These are phyloP conservation scores for Cercospora zeina DNA, from an alignment of 2,329 filamentous ascomycete genomes.

Conservation along the genomic window DNA sequence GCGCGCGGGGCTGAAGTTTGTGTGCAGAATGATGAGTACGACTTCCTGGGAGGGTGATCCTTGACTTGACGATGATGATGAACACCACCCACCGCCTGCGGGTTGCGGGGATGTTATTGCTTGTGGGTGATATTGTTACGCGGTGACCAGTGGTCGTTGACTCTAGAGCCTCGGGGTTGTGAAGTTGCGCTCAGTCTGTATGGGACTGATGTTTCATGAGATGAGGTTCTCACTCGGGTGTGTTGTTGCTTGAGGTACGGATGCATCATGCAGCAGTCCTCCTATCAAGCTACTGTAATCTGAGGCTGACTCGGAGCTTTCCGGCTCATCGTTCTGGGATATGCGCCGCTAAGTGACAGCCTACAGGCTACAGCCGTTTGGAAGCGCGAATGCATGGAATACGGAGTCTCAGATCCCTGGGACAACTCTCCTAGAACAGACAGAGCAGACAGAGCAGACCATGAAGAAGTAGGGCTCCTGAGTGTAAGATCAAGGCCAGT, in stretches of 20 bases:
- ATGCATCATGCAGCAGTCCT: background rate
- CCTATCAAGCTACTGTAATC: background rate
- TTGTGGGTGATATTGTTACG: no score
- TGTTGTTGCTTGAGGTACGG: background rate
- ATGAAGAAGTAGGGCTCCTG: background rate
- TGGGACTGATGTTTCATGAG: background rate
- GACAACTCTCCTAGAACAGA: no score
- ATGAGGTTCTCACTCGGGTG: background rate
- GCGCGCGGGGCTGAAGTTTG: background rate
- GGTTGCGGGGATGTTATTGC: no score
- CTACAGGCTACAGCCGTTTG: no score
- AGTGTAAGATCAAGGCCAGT: background rate
- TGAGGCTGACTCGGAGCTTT: background rate
- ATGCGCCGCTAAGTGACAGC: background rate
- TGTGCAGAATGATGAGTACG: no score
- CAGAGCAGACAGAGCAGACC: background rate
- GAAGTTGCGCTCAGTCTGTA: background rate
- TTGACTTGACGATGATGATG: no score
- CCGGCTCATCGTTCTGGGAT: background rate
- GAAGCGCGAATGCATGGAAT: background rate
- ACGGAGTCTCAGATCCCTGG: no score
- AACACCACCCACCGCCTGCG: no score
- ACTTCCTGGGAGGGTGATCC: no score
- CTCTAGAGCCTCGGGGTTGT: no score
- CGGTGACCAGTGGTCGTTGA: no score